These are phyloP conservation scores for Apiotrichum domesticum DNA, from an alignment of 1,284 basidiomycete genomes.

Conservation along the genomic window DNA sequence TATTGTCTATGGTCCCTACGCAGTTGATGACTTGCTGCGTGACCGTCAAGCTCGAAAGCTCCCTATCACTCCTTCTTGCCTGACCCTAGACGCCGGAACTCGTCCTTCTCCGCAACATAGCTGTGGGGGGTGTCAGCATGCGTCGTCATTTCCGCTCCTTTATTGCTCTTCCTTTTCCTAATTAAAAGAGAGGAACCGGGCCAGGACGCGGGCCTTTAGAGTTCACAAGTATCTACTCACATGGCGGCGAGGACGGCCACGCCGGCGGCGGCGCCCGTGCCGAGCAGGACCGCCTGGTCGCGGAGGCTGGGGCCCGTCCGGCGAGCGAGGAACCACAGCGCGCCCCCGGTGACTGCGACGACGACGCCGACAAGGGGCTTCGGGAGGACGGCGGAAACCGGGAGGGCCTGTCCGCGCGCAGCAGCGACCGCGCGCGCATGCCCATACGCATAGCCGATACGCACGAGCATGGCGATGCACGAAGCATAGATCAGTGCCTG, in stretches of 20 bases:
- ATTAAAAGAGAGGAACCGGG: no score
- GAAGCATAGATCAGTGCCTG: constrained; percentile 69
- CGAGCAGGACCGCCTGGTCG: constrained; percentile 16
- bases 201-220: no score
- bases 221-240: constrained; percentile 14
- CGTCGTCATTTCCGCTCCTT: no score
- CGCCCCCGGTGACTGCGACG: neutral
- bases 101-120: neutral
- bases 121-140: neutral
- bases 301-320: neutral
- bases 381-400: neutral
- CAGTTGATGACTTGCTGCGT: no score
- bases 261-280: constrained; percentile 24
- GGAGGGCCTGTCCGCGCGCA: neutral
- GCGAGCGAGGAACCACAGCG: neutral
- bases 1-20: no score
- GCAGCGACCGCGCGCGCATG: constrained; percentile 19
- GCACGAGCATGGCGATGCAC: constrained; percentile 36
- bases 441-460: constrained; percentile 30
- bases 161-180: neutral
- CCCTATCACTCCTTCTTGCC: neutral
- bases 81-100: neutral
- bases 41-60: no score
- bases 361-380: neutral
- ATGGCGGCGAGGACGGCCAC: constrained; percentile 26